Evolutionary conservation across 2,329 filamentous ascomycete genomes (phyloP).

Genomic region (Aspergillus calidoustus): DNA sequence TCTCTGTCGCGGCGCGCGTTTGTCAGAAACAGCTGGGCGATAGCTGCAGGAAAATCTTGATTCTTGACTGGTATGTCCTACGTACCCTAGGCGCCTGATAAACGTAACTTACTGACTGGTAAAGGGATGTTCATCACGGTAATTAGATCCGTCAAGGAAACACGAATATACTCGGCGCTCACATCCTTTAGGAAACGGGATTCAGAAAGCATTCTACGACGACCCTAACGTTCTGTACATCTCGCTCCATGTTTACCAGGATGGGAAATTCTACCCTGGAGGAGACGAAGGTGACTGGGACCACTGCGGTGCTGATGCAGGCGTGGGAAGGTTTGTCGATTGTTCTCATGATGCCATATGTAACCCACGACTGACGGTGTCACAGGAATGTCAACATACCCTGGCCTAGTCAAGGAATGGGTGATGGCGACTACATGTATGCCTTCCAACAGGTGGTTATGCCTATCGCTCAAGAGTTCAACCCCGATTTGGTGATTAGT

Average conservation of each 20-base stretch:
- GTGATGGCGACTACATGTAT: constrained; percentile 94
- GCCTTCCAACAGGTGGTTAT: constrained; percentile 96
- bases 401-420: constrained; percentile 76
- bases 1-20: constrained; percentile 86
- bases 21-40: constrained; percentile 83
- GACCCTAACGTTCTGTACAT: constrained; percentile 96
- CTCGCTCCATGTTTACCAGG: constrained; percentile 85
- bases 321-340: constrained; percentile 57
- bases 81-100: neutral
- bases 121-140: constrained; percentile 70
- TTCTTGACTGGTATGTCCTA: constrained; percentile 85
- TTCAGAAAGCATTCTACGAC: constrained; percentile 94
- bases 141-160: constrained; percentile 19
- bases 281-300: constrained; percentile 62
- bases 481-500: constrained; percentile 87
- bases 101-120: constrained; percentile 25
- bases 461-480: constrained; percentile 91
- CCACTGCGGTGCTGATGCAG: constrained; percentile 62
- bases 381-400: constrained; percentile 69
- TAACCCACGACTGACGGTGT: constrained; percentile 18
- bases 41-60: constrained; percentile 82
- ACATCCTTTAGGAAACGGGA: constrained; percentile 73
- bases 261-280: constrained; percentile 82
- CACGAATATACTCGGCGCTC: constrained; percentile 18
- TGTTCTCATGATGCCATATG: neutral